Evolutionary conservation across 2,329 filamentous ascomycete species (phyloP).

Genomic region (Ophioceras dolichostomum): DNA sequence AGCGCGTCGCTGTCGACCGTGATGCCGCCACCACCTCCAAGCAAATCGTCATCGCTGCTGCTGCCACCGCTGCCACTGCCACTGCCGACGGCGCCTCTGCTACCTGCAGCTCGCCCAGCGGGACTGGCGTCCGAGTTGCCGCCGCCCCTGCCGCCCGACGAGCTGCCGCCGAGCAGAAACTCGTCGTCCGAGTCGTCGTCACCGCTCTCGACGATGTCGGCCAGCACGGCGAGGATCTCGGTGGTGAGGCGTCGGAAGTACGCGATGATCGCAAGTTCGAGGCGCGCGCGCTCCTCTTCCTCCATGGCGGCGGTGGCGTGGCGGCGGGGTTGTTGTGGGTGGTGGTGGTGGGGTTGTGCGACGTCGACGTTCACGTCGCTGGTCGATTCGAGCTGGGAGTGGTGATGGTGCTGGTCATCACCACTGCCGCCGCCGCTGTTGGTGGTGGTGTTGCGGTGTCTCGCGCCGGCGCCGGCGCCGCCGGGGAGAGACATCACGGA

Average conservation of each 20-base stretch:
- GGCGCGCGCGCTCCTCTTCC: conserved; percentile 33
- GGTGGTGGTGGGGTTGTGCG: not conserved
- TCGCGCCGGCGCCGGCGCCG: conserved; percentile 13
- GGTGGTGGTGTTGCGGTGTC: no score
- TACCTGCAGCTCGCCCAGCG: no score
- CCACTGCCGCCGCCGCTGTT: not conserved
- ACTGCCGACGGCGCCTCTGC: conserved; percentile 1
- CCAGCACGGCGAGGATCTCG: conserved; percentile 48
- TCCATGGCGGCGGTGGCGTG: conserved; percentile 4
- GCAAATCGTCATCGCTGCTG: conserved; percentile 20
- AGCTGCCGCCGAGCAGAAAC: conserved; percentile 8
- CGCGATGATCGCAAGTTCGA: conserved; percentile 62
- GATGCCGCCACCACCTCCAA: conserved; percentile 30
- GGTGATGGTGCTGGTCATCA: not conserved
- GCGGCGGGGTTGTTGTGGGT: not conserved
- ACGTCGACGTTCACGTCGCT: no score
- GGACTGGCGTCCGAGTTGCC: not conserved
- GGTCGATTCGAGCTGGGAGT: not conserved
- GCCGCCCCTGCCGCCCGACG: conserved; percentile 1
- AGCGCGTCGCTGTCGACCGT: conserved; percentile 53
- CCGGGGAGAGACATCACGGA: conserved; percentile 32
- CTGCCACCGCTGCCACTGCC: conserved; percentile 8
- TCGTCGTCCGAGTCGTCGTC: conserved; percentile 28
- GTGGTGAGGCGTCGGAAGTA: conserved; percentile 72
- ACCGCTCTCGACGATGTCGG: conserved; percentile 42